phyloP scores from a whole-genome alignment of 176 grass and related monocot genomes.

The Canna indica region DNA sequence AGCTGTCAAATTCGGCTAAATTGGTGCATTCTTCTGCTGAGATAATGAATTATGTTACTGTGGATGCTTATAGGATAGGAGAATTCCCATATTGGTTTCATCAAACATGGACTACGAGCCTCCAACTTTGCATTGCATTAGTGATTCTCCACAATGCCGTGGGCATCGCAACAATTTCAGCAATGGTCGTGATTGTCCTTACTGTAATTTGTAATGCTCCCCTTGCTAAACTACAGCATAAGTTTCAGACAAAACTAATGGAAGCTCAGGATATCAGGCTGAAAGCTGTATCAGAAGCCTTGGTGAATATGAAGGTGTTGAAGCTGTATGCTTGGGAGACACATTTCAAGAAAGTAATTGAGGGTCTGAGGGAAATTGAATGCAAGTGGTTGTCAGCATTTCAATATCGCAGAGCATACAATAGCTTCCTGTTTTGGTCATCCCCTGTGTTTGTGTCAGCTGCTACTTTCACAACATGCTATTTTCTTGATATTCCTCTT shows the following conservation, averaged over 20 bases:
- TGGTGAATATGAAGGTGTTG: conserved; percentile 71
- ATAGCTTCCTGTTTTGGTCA: conserved; percentile 74
- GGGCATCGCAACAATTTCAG: conserved; percentile 47
- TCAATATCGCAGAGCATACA: conserved; percentile 73
- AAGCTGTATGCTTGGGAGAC: conserved; percentile 93
- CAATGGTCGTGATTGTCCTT: conserved; percentile 52
- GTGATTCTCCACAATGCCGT: conserved; percentile 67
- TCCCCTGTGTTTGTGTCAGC: conserved; percentile 86
- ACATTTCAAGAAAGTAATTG: conserved; percentile 70
- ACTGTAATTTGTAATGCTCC: conserved; percentile 76
- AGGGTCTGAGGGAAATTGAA: conserved; percentile 60
- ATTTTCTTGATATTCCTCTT: conserved; percentile 58
- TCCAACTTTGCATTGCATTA: conserved; percentile 69
- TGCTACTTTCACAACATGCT: conserved; percentile 73
- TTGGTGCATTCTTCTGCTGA: conserved; percentile 65
- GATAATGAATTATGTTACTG: conserved; percentile 89
- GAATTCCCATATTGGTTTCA: conserved; percentile 91
- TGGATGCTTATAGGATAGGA: conserved; percentile 78
- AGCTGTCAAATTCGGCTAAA: conserved; percentile 60
- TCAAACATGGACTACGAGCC: conserved; percentile 75
- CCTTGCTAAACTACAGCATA: conserved; percentile 72
- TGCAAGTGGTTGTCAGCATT: conserved; percentile 68
- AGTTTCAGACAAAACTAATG: conserved; percentile 75
- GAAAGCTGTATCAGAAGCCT: conserved; percentile 73
- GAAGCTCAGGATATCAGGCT: conserved; percentile 69